Conservation (phyloP, 164 flowering plant species). For the Magnolia officinalis region DNA sequence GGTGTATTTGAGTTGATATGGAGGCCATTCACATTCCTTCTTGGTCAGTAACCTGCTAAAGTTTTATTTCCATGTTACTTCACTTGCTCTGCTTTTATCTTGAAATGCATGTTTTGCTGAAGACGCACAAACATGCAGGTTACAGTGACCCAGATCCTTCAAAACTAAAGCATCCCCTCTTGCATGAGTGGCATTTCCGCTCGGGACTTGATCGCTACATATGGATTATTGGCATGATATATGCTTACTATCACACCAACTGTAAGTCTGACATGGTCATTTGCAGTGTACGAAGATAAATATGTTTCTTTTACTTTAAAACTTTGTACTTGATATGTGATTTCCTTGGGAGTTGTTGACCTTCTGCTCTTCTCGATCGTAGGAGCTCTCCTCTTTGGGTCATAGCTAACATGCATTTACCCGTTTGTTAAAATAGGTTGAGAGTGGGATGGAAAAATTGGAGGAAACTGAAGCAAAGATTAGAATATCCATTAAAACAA, state of each 20-base stretch:
- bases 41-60: constrained; percentile 48
- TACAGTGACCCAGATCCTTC: constrained; percentile 69
- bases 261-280: constrained; percentile 38
- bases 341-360: neutral
- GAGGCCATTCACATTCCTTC: constrained; percentile 81
- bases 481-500: constrained; percentile 60
- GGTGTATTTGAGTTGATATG: constrained; percentile 86
- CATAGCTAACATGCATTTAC: neutral
- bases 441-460: constrained; percentile 95
- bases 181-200: constrained; percentile 96
- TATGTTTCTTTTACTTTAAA: neutral
- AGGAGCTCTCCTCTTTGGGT: neutral
- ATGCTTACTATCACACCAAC: constrained; percentile 95
- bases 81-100: neutral
- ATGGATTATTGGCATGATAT: constrained; percentile 98
- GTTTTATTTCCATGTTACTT: constrained; percentile 2
- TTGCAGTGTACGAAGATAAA: neutral
- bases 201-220: constrained; percentile 98
- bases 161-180: constrained; percentile 41
- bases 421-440: constrained; percentile 50
- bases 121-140: constrained; percentile 42
- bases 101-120: constrained; percentile 10
- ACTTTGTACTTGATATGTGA: too few species aligned
- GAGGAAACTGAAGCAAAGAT: constrained; percentile 76
- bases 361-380: neutral